Base-by-base conservation (phyloP, 1,284 basidiomycete species). In the Microbotryum silenes-acaulis region DNA sequence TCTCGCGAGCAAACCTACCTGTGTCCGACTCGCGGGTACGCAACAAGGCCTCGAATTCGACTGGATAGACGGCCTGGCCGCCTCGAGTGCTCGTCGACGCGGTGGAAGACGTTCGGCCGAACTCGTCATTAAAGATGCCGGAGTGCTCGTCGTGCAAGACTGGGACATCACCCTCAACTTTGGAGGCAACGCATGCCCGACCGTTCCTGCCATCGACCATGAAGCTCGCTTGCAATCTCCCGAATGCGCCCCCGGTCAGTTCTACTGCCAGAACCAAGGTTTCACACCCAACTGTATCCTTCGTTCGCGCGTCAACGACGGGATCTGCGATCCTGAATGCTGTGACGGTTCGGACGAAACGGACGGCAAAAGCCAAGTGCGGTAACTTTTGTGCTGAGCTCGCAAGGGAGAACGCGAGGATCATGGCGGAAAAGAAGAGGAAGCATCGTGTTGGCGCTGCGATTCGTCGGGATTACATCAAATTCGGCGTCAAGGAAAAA, bases 291-390 rank as follows among this genome's bases (percentile, higher is more conserved):
- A 83, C 3, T 81, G 74, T 54, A 87, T 99, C 60, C 82, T 85
- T 16, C 85, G 85, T 60, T 87, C 89, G 27, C 81, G 89, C 64
- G 92, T 99, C n/a, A 86, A 86, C 62, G 94, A 99, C 73, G 94
- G 94, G 3, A 80, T 97, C 45, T 98, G 94, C 74, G 93, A 98
- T 72, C 81, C 83, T 3, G 85, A 92, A 73, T 99, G 96, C 74
- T 98, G 94, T 74, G 94, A 99, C 73, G 96, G 96, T n/a, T 90
- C 90, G 0, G 94, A 99, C 74, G 94, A 99, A 76, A 79, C 77
- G 6, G 74, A 82, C 9, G 90, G 90, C 25, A 74, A 75, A n/a
- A 55, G 57, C 70, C 6, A 79, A 86, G 14, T 99, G 94, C 73
- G 79, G 82, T 23, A 85, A 97, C 74, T 77, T 77, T 6, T 99